These are phyloP conservation scores for Russula olivacea DNA, from an alignment of 768 basidiomycete species.

Conservation along the genomic window DNA sequence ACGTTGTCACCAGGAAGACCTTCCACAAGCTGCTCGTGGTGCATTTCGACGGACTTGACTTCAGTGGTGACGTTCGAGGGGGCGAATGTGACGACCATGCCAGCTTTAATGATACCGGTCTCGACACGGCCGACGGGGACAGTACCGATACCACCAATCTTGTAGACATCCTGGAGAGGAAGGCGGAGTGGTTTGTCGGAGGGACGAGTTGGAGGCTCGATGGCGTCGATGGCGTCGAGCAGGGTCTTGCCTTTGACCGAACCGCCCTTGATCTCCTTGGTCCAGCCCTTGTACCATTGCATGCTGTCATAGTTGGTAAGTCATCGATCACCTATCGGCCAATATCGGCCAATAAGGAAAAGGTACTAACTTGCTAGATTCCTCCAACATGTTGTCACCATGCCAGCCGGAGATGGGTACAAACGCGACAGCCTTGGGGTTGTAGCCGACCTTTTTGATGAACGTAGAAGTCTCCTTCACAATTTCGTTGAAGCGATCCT, in stretches of 20 bases:
- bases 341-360: neutral
- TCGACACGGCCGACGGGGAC: conserved; percentile 99
- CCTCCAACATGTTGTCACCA: conserved; percentile 99
- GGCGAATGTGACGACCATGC: conserved; percentile 97
- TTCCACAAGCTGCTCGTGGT: conserved; percentile 94
- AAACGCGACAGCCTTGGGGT: conserved; percentile 97
- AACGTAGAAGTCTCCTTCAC: conserved; percentile 96
- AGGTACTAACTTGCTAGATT: conserved; percentile 76
- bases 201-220: conserved; percentile 94
- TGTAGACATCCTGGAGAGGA: conserved; percentile 99
- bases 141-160: conserved; percentile 99
- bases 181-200: conserved; percentile 99
- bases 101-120: conserved; percentile 99
- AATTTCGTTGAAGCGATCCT: conserved; percentile 99
- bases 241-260: conserved; percentile 97
- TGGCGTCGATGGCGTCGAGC: conserved; percentile 98
- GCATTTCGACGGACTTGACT: conserved; percentile 99
- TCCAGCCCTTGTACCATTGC: conserved; percentile 99
- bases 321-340: neutral
- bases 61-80: conserved; percentile 98
- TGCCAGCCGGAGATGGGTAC: conserved; percentile 99
- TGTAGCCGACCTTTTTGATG: conserved; percentile 99
- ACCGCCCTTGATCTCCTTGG: conserved; percentile 92
- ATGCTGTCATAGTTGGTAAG: conserved; percentile 52
- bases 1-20: conserved; percentile 99